Conservation (phyloP, 1,284 basidiomycete species). For the Entoloma clypeatum region DNA sequence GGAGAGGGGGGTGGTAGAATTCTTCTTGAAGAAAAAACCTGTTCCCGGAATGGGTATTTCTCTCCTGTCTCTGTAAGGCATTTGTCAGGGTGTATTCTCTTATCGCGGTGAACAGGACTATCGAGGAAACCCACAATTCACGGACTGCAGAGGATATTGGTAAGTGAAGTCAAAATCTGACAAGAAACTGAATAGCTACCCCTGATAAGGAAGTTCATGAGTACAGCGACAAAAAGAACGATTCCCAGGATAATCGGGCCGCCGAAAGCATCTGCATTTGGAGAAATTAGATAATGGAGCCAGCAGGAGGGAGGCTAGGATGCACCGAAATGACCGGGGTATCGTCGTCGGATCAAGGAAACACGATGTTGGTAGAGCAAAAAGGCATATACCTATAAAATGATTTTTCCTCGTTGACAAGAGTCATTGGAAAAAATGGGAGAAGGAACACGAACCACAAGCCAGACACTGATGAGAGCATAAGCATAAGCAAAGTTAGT, state of each 20-base stretch:
- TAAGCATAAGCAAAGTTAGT: constrained; percentile 84
- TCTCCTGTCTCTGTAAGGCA: constrained; percentile 22
- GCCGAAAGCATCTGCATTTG: constrained; percentile 61
- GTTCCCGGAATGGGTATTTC: constrained; percentile 34
- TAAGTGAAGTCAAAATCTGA: constrained; percentile 8
- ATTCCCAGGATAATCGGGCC: constrained; percentile 81
- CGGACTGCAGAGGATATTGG: constrained; percentile 33
- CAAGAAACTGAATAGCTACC: constrained; percentile 38
- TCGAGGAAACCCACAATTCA: constrained; percentile 39
- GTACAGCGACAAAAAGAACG: constrained; percentile 79
- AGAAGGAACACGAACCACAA: constrained; percentile 46
- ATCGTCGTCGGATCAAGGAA: constrained; percentile 85
- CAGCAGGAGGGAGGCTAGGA: constrained; percentile 14
- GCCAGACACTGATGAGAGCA: constrained; percentile 69
- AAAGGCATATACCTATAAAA: constrained; percentile 77
- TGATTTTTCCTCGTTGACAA: background rate
- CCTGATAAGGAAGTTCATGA: constrained; percentile 84
- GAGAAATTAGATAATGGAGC: constrained; percentile 3
- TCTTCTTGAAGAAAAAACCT: constrained; percentile 21
- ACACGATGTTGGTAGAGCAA: constrained; percentile 85
- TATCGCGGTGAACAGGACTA: background rate
- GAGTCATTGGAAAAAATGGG: background rate
- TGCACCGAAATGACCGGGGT: constrained; percentile 90
- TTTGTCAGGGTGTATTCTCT: background rate
- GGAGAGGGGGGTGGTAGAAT: constrained; percentile 5